Evolutionary conservation across 78 protist species (phyloP).

Genomic region (Acrasis kona): DNA sequence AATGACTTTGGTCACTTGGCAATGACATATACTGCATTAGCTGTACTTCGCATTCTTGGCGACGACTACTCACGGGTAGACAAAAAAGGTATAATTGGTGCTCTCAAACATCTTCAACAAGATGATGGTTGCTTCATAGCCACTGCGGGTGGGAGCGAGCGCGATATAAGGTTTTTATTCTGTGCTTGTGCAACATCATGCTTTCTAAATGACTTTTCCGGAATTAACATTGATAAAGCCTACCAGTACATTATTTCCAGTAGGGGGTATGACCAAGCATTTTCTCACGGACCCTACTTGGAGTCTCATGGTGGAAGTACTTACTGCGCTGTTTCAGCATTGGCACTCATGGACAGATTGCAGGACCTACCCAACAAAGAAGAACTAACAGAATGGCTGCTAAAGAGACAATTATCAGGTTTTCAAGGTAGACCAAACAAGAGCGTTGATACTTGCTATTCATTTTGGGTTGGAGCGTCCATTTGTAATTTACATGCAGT

Average conservation of each 20-base stretch:
- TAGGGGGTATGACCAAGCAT: constrained; percentile 23
- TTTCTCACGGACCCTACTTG: neutral
- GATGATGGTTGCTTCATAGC: constrained; percentile 20
- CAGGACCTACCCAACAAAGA: neutral
- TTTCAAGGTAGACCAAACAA: constrained; percentile 30
- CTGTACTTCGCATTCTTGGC: neutral
- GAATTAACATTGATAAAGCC: constrained; percentile 3
- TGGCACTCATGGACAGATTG: neutral
- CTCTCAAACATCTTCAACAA: constrained; percentile 1
- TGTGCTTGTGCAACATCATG: neutral
- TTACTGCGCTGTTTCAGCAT: constrained; percentile 6
- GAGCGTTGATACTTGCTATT: constrained; percentile 18
- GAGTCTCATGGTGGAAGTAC: constrained; percentile 22
- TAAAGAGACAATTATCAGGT: neutral
- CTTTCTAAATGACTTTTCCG: neutral
- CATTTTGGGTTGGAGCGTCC: constrained; percentile 27
- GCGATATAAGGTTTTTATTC: constrained; percentile 19
- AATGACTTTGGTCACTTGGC: constrained; percentile 9
- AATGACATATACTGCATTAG: constrained; percentile 17
- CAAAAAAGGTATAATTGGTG: neutral
- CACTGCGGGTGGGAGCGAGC: neutral
- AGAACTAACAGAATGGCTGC: constrained; percentile 13
- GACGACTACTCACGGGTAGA: constrained; percentile 28
- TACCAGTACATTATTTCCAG: neutral
- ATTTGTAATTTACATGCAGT: neutral